Conservation (phyloP, 78 protist species). For the Dictyostelium capitatum region DNA sequence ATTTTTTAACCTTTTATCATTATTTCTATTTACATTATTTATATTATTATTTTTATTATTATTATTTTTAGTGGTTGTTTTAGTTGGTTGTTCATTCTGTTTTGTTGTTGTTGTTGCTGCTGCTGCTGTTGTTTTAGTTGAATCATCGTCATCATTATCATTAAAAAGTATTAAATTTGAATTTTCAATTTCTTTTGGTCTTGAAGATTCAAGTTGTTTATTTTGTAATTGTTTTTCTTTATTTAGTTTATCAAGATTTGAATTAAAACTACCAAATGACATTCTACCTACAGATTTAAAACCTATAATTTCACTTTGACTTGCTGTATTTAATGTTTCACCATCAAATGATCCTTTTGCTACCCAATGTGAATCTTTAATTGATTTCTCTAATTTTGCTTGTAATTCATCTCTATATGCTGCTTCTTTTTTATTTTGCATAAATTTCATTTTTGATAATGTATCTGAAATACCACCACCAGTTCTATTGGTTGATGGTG, state of each 20-base stretch:
- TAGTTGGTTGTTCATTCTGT: conserved; percentile 14
- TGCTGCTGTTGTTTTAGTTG: too few relatives aligned
- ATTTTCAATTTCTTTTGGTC: not conserved
- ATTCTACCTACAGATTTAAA: conserved; percentile 60
- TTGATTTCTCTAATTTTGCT: conserved; percentile 41
- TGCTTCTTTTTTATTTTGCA: conserved; percentile 74
- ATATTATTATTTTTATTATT: not conserved
- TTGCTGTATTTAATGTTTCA: conserved; percentile 44
- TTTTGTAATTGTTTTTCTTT: not conserved
- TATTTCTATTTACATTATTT: not conserved
- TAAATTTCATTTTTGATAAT: conserved; percentile 46
- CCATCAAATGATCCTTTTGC: conserved; percentile 77
- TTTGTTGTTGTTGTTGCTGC: conserved; percentile 2
- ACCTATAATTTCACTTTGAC: conserved; percentile 61
- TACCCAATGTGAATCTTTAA: conserved; percentile 79
- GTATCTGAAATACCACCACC: not conserved
- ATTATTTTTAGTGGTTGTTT: conserved; percentile 3
- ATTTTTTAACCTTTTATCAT: conserved; percentile 4
- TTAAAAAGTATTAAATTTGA: not conserved
- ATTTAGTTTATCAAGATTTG: conserved; percentile 39
- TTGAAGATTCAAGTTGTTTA: not conserved
- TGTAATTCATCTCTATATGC: conserved; percentile 48
- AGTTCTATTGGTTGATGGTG: not conserved
- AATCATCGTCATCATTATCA: not conserved
- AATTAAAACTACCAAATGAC: conserved; percentile 71